Evolutionary conservation across 768 basidiomycete genomes (phyloP).

Genomic region (Boletus tylopilopsis): DNA sequence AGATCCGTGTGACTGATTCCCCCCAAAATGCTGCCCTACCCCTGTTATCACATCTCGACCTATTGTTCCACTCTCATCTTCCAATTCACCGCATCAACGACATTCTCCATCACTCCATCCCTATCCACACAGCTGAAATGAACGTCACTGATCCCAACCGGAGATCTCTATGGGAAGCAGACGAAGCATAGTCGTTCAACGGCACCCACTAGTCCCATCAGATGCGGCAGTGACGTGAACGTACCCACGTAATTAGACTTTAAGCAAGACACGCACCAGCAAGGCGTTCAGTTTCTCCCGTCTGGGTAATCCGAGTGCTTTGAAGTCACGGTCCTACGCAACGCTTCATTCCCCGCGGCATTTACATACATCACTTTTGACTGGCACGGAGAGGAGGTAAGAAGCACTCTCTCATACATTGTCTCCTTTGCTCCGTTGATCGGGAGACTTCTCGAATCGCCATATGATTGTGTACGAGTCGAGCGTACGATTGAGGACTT

Average conservation of each 20-base stretch:
- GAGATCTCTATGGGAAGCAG: constrained; percentile 12
- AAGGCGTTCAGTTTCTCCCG: constrained; percentile 17
- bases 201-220: constrained; percentile 20
- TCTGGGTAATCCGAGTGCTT: constrained; percentile 19
- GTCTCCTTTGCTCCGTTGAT: constrained; percentile 17
- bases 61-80: constrained; percentile 12
- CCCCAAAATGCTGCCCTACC: constrained; percentile 7
- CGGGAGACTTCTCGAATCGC: constrained; percentile 7
- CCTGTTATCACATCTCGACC: constrained; percentile 19
- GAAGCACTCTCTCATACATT: constrained; percentile 9
- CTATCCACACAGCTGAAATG: constrained; percentile 12
- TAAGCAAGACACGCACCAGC: constrained; percentile 32
- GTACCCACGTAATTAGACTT: constrained; percentile 35
- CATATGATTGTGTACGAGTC: background rate
- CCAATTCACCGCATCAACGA: constrained; percentile 22
- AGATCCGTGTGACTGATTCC: constrained; percentile 29
- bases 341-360: constrained; percentile 30
- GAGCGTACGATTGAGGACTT: background rate
- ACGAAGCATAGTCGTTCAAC: constrained; percentile 11
- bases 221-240: constrained; percentile 30
- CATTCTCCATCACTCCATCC: constrained; percentile 18
- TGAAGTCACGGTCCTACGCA: constrained; percentile 23
- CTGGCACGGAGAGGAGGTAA: constrained; percentile 12
- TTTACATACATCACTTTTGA: constrained; percentile 23
- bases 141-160: constrained; percentile 11